Conservation (phyloP, 495 filamentous ascomycete genomes). For the Annulohypoxylon stygium region DNA sequence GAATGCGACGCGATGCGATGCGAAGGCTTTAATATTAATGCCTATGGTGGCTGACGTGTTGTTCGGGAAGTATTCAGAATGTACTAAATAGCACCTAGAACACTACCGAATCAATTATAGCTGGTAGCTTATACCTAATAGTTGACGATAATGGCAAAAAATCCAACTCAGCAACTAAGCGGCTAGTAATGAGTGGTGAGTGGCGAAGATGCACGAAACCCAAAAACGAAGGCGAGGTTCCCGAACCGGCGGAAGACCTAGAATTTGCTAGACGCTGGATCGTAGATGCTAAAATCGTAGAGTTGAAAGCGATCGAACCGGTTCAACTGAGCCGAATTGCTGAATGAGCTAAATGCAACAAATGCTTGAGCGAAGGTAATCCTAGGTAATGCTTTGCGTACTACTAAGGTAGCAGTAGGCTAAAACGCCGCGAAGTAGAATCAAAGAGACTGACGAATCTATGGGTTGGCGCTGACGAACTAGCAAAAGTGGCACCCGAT, state of each 20-base stretch:
- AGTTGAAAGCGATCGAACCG: slow-evolving; percentile 34
- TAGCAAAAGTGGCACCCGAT: slow-evolving; percentile 41
- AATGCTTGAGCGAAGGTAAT: slow-evolving; percentile 22
- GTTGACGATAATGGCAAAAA: slow-evolving; percentile 20
- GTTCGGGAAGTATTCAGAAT: slow-evolving; percentile 18
- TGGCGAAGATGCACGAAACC: neutral
- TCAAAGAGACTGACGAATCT: slow-evolving; percentile 46
- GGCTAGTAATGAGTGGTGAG: slow-evolving; percentile 35
- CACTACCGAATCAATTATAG: slow-evolving; percentile 23
- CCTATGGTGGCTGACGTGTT: slow-evolving; percentile 40
- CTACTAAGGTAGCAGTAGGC: slow-evolving; percentile 7
- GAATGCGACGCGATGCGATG: slow-evolving; percentile 21
- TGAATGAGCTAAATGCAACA: neutral
- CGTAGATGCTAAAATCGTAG: neutral
- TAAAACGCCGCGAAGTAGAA: slow-evolving; percentile 20
- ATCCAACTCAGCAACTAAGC: slow-evolving; percentile 39
- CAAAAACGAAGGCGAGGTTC: slow-evolving; percentile 42
- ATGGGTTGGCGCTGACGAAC: slow-evolving; percentile 38
- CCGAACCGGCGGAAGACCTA: slow-evolving; percentile 50
- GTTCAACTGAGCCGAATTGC: slow-evolving; percentile 23
- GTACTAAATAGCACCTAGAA: slow-evolving; percentile 25
- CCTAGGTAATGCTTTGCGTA: slow-evolving; percentile 31
- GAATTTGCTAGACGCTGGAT: slow-evolving; percentile 30
- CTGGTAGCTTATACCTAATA: neutral
- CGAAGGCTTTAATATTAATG: slow-evolving; percentile 36